phyloP scores from a whole-genome alignment of 345 rosid species.

The rapeseed (Brassica napus) region DNA sequence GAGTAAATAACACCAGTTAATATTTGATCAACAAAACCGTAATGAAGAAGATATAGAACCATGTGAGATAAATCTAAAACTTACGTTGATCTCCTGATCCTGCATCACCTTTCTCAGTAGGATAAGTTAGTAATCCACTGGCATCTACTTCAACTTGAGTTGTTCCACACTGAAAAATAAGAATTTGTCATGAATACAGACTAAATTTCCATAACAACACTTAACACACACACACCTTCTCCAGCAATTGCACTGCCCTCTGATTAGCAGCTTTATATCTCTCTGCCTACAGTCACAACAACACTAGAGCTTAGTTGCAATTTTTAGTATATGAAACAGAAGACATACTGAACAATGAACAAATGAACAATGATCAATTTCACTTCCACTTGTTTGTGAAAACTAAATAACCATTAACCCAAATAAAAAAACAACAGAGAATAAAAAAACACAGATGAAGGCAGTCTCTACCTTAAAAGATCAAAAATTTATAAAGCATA shows the following conservation, averaged over 20 bases:
- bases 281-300: slow-evolving; percentile 50
- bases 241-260: slow-evolving; percentile 70
- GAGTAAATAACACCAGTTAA: slow-evolving; percentile 8
- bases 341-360: not conserved
- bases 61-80: not conserved
- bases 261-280: slow-evolving; percentile 63
- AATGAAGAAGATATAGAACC: not conserved
- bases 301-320: slow-evolving; percentile 3
- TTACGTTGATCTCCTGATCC: slow-evolving; percentile 54
- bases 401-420: too few species aligned
- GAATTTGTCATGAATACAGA: slow-evolving; percentile 16
- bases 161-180: slow-evolving; percentile 59
- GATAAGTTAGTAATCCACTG: slow-evolving; percentile 76
- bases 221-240: slow-evolving; percentile 54
- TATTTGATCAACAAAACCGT: not conserved
- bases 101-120: slow-evolving; percentile 54
- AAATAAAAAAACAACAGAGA: too few species aligned
- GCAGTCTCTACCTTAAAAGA: too few species aligned
- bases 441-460: too few species aligned
- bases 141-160: slow-evolving; percentile 81
- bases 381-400: too few species aligned
- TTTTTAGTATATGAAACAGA: not conserved
- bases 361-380: too few species aligned
- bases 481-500: too few species aligned
- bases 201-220: not conserved